These are phyloP conservation scores for Russula griseocarnosa DNA, from an alignment of 768 basidiomycete species.

Conservation along the genomic window DNA sequence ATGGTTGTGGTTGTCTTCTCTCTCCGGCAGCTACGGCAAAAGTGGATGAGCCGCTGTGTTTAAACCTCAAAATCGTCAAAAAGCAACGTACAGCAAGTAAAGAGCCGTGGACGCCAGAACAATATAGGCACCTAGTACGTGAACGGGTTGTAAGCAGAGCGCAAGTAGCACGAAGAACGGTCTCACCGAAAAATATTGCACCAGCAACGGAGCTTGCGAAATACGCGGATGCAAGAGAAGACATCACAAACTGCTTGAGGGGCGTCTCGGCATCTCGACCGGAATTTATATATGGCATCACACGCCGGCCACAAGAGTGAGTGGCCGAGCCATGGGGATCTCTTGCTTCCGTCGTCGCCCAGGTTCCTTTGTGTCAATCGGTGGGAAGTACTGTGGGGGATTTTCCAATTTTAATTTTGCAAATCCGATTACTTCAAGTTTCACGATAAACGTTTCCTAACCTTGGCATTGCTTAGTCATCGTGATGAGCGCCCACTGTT, in stretches of 20 bases:
- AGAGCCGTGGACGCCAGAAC: constrained; percentile 7
- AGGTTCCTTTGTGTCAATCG: background rate
- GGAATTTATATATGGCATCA: constrained; percentile 6
- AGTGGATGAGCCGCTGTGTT: background rate
- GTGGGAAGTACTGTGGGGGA: background rate
- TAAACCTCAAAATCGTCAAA: background rate
- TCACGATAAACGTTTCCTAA: background rate
- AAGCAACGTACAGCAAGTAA: constrained; percentile 19
- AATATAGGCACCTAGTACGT: constrained; percentile 13
- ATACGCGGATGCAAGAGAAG: constrained; percentile 6
- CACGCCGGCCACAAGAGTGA: background rate
- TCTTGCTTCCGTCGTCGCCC: background rate
- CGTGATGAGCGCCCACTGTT: constrained; percentile 5
- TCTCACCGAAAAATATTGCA: constrained; percentile 16
- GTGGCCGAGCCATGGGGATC: background rate
- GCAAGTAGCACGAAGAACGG: background rate
- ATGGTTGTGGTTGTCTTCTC: constrained; percentile 9
- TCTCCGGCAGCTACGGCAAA: constrained; percentile 6
- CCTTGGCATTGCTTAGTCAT: background rate
- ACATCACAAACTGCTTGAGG: constrained; percentile 1
- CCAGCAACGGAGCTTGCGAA: background rate
- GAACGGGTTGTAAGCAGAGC: background rate
- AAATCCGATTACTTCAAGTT: background rate
- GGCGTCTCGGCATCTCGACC: too few relatives aligned
- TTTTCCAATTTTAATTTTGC: background rate